Conservation (phyloP, 768 basidiomycete species). For the Solioccasus polychromus region DNA sequence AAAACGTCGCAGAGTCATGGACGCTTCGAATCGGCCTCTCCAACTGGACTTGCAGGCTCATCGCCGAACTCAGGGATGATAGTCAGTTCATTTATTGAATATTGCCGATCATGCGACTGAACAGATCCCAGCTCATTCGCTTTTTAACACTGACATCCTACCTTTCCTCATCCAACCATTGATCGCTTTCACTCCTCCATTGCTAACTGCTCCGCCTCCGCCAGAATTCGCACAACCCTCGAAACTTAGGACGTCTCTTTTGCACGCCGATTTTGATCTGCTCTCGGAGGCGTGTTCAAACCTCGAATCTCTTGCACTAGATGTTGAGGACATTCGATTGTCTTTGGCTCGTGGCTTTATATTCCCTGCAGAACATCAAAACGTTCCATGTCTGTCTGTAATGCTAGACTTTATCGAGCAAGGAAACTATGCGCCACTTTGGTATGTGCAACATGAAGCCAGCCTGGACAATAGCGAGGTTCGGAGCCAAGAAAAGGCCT, state of each 20-base stretch:
- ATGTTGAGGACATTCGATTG: conserved; percentile 72
- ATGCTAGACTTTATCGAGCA: conserved; percentile 75
- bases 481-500: conserved; percentile 66
- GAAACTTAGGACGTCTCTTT: conserved; percentile 42
- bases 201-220: conserved; percentile 35
- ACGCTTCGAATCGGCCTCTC: conserved; percentile 59
- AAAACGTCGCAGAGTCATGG: conserved; percentile 55
- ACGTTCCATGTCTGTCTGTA: conserved; percentile 54
- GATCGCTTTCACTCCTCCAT: conserved; percentile 57
- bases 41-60: conserved; percentile 74
- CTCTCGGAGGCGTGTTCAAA: conserved; percentile 73
- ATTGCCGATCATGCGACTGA: conserved; percentile 1
- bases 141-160: conserved; percentile 61
- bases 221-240: conserved; percentile 39
- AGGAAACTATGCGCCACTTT: conserved; percentile 64
- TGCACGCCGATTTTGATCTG: conserved; percentile 66
- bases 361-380: conserved; percentile 54
- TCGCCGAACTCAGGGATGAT: conserved; percentile 73
- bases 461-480: conserved; percentile 39
- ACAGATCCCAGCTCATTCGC: conserved; percentile 42
- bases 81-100: conserved; percentile 38
- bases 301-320: conserved; percentile 74
- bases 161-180: conserved; percentile 61
- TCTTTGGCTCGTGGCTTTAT: conserved; percentile 65
- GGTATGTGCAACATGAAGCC: conserved; percentile 44